Conservation (phyloP, 2,329 filamentous ascomycete genomes). For the Pseudocercospora crystallina region DNA sequence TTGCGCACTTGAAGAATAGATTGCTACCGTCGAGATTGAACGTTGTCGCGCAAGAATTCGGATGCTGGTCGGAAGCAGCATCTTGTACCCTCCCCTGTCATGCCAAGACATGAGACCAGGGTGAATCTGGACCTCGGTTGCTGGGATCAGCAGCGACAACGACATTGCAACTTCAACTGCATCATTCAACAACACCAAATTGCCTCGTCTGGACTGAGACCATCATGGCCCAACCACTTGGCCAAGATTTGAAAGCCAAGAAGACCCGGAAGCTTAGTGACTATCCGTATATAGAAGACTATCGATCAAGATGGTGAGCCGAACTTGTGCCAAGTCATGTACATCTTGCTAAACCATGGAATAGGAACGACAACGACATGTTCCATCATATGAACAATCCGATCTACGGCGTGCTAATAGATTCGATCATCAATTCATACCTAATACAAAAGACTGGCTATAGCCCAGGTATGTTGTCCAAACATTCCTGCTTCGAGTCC, state of each 20-base stretch:
- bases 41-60: too few species aligned
- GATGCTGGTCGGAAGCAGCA: too few species aligned
- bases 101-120: too few species aligned
- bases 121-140: too few species aligned
- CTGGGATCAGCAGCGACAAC: too few species aligned
- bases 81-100: too few species aligned
- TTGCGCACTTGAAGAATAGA: too few species aligned
- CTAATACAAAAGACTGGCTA: slow-evolving; percentile 76
- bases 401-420: slow-evolving; percentile 51
- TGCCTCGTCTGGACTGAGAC: neutral
- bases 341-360: neutral
- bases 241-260: slow-evolving; percentile 40
- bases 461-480: slow-evolving; percentile 48
- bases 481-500: too few species aligned
- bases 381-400: slow-evolving; percentile 71
- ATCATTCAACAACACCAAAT: too few species aligned
- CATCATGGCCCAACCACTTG: slow-evolving; percentile 39
- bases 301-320: slow-evolving; percentile 77
- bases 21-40: too few species aligned
- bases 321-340: neutral
- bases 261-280: slow-evolving; percentile 57
- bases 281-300: slow-evolving; percentile 77
- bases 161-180: too few species aligned
- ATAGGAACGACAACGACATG: slow-evolving; percentile 90
- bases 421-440: slow-evolving; percentile 87